Conservation (phyloP, 2,329 filamentous ascomycete genomes). For the Penicillium sp. region DNA sequence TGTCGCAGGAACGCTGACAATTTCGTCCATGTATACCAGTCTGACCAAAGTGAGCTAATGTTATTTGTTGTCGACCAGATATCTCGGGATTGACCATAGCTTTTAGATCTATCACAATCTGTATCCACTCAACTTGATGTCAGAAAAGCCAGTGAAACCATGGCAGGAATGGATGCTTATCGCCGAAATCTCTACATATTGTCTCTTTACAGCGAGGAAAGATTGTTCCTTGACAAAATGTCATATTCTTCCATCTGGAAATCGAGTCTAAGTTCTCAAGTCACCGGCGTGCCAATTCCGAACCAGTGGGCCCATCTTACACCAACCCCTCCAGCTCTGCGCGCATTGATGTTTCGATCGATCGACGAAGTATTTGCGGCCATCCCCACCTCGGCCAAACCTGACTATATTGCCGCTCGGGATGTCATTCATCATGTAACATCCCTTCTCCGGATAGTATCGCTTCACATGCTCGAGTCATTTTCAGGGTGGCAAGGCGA, state of each 20-base stretch:
- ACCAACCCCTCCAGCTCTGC: neutral
- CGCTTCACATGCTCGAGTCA: neutral
- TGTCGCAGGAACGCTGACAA: neutral
- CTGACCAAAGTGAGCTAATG: neutral
- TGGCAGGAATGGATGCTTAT: neutral
- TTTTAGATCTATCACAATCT: neutral
- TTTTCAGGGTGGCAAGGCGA: neutral
- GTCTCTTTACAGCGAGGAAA: slow-evolving; percentile 2
- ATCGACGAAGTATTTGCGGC: neutral
- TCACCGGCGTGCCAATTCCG: neutral
- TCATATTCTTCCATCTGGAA: slow-evolving; percentile 1
- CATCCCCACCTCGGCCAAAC: neutral
- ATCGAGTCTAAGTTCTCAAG: neutral
- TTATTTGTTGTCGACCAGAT: neutral
- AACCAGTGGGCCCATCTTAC: neutral
- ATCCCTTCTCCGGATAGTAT: neutral
- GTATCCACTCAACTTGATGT: neutral
- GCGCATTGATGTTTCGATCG: neutral
- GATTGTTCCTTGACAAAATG: slow-evolving; percentile 4
- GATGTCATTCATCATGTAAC: neutral
- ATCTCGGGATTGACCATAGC: neutral
- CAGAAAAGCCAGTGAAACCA: neutral
- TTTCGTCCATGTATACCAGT: neutral
- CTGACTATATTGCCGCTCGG: neutral
- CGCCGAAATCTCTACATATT: slow-evolving; percentile 1